Evolutionary conservation across 78 protist genomes (phyloP).

Genomic region (Chrysochromulina parva): DNA sequence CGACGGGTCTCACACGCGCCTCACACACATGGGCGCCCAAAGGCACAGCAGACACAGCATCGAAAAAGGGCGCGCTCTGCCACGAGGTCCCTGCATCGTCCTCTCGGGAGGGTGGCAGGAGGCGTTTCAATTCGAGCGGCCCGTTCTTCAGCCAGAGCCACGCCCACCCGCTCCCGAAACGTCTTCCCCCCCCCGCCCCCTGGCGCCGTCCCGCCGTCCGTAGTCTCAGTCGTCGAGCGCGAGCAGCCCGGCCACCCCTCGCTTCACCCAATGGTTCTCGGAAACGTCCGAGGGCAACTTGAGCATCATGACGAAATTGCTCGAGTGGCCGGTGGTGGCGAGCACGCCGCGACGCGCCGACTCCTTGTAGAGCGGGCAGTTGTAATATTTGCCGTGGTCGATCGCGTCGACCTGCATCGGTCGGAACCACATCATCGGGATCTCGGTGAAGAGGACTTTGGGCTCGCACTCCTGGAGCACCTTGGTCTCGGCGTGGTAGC

Average conservation of each 20-base stretch:
- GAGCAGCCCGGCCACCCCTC: conserved; percentile 72
- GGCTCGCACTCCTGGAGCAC: conserved; percentile 47
- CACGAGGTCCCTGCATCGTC: no score
- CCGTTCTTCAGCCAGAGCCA: no score
- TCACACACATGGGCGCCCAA: no score
- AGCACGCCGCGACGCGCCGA: conserved; percentile 72
- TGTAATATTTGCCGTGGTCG: conserved; percentile 15
- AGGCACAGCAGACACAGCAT: no score
- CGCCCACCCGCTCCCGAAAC: no score
- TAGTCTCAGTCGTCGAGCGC: conserved; percentile 40
- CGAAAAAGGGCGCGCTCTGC: no score
- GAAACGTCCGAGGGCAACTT: conserved; percentile 15
- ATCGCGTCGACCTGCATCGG: neutral
- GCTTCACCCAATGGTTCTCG: conserved; percentile 65
- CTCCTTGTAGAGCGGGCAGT: conserved; percentile 75
- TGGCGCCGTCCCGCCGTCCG: neutral
- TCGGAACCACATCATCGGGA: conserved; percentile 65
- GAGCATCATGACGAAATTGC: conserved; percentile 71
- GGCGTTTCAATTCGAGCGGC: no score
- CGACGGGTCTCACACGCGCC: no score
- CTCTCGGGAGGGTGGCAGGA: no score
- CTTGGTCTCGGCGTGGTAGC: neutral
- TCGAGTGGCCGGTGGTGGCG: conserved; percentile 83
- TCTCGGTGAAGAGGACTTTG: conserved; percentile 43
- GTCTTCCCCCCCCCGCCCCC: no score